These are phyloP conservation scores for Aspergillus transmontanensis DNA, from an alignment of 2,329 filamentous ascomycete species.

Conservation along the genomic window DNA sequence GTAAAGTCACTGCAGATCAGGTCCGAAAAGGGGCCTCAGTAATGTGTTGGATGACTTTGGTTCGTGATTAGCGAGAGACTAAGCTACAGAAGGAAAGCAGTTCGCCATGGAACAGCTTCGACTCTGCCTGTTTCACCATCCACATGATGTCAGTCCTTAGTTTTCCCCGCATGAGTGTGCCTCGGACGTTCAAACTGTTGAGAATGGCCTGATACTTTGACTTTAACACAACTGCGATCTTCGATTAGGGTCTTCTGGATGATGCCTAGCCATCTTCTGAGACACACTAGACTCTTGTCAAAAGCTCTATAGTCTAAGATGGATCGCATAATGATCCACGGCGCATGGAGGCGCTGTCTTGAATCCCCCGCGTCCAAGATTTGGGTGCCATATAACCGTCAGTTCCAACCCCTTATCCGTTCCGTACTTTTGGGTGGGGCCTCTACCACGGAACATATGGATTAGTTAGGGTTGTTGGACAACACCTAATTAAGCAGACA, in stretches of 20 bases:
- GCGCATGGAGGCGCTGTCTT: neutral
- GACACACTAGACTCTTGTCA: neutral
- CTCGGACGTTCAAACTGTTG: neutral
- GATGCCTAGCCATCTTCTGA: neutral
- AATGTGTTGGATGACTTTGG: neutral
- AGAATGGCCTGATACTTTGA: neutral
- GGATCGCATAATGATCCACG: neutral
- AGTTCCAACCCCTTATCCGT: neutral
- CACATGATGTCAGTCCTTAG: neutral
- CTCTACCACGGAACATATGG: neutral
- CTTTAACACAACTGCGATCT: neutral
- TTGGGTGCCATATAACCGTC: neutral
- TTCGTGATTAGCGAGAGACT: neutral
- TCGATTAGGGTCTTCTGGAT: neutral
- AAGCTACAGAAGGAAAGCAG: neutral
- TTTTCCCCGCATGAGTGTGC: neutral
- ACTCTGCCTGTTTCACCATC: neutral
- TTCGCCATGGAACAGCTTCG: neutral
- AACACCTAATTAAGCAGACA: neutral
- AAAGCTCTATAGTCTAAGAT: neutral
- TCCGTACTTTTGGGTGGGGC: neutral
- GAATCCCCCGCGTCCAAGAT: neutral
- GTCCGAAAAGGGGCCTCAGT: neutral
- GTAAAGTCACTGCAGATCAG: conserved; percentile 4
- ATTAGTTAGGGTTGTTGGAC: neutral